Percentiles rank a stretch among this genome's conserved stretches.
These are phyloP conservation scores for Pseudogymnoascus sp. DNA, from an alignment of 2,329 filamentous ascomycete species.

Conservation along the genomic window DNA sequence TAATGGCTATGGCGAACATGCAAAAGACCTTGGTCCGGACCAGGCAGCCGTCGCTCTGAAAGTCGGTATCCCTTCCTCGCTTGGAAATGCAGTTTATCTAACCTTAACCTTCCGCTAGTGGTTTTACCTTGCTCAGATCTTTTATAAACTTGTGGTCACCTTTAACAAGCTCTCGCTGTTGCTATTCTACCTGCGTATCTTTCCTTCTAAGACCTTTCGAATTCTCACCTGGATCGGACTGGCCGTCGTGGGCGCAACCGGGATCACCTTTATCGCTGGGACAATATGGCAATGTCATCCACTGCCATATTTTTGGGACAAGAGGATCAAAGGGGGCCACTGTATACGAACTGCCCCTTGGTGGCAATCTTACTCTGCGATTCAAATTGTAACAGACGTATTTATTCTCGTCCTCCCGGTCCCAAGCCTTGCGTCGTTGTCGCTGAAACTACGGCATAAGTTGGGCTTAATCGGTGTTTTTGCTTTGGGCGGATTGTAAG, in stretches of 20 bases:
- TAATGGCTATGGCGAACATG: not conserved
- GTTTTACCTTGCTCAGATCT: constrained; percentile 29
- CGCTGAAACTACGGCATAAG: constrained; percentile 35
- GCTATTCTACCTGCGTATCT: constrained; percentile 36
- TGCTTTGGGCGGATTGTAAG: constrained; percentile 34
- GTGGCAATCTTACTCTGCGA: constrained; percentile 33
- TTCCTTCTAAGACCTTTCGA: constrained; percentile 27
- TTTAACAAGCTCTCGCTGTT: constrained; percentile 35
- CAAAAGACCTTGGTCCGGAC: not conserved
- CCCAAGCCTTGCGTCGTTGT: constrained; percentile 29
- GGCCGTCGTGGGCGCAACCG: constrained; percentile 26
- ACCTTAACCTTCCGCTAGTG: constrained; percentile 16
- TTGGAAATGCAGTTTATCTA: not conserved
- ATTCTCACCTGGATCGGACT: constrained; percentile 28
- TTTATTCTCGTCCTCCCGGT: constrained; percentile 36
- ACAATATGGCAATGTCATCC: constrained; percentile 34
- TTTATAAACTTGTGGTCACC: constrained; percentile 33
- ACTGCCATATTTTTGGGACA: constrained; percentile 33
- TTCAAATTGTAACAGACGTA: constrained; percentile 36
- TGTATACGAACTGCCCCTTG: constrained; percentile 33
- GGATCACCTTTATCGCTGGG: constrained; percentile 27
- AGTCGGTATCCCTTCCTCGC: not conserved
- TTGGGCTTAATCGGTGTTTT: constrained; percentile 36
- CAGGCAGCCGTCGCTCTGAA: not conserved
- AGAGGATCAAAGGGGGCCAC: constrained; percentile 29